Evolutionary conservation across 2,329 filamentous ascomycete genomes (phyloP).

Genomic region (Hypocreales sp.): DNA sequence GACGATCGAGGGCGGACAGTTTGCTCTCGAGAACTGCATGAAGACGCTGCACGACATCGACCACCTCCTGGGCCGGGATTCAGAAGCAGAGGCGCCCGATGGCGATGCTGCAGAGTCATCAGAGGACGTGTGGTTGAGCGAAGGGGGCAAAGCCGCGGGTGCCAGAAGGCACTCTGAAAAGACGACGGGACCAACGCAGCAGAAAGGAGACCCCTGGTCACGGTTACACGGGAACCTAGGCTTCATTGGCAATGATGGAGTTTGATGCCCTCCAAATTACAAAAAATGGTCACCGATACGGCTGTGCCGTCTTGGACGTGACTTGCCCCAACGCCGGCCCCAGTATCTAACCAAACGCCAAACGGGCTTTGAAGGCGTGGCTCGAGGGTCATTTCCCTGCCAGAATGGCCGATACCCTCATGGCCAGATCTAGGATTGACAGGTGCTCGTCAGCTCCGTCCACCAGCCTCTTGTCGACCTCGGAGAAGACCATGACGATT

Average conservation of each 20-base stretch:
- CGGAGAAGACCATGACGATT: slow-evolving; percentile 79
- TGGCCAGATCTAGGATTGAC: slow-evolving; percentile 68
- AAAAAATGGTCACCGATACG: too few species aligned
- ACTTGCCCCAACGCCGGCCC: too few species aligned
- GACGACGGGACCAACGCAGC: slow-evolving; percentile 6
- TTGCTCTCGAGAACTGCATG: slow-evolving; percentile 37
- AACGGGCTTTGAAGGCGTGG: background rate
- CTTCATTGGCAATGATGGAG: slow-evolving; percentile 29
- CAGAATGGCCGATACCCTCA: slow-evolving; percentile 67
- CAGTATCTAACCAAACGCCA: too few species aligned
- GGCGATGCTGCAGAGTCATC: slow-evolving; percentile 7
- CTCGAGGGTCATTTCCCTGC: slow-evolving; percentile 26
- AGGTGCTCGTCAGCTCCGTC: slow-evolving; percentile 94
- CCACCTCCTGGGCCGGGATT: slow-evolving; percentile 25
- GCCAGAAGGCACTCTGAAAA: slow-evolving; percentile 4
- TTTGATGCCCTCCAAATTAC: too few species aligned
- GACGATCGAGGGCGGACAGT: slow-evolving; percentile 41
- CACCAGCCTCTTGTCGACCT: slow-evolving; percentile 83
- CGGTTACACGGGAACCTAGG: slow-evolving; percentile 37
- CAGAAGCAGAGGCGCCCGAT: slow-evolving; percentile 8
- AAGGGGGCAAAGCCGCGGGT: too few species aligned
- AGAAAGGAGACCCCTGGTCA: slow-evolving; percentile 29
- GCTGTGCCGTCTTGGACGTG: too few species aligned
- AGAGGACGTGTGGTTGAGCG: too few species aligned
- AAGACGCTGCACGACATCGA: slow-evolving; percentile 32